A percentile compares a stretch with the other conserved stretches of the same genome.
These are phyloP conservation scores for Trichoderma brevicompactum DNA, from an alignment of 2,329 filamentous ascomycete species.

Conservation along the genomic window DNA sequence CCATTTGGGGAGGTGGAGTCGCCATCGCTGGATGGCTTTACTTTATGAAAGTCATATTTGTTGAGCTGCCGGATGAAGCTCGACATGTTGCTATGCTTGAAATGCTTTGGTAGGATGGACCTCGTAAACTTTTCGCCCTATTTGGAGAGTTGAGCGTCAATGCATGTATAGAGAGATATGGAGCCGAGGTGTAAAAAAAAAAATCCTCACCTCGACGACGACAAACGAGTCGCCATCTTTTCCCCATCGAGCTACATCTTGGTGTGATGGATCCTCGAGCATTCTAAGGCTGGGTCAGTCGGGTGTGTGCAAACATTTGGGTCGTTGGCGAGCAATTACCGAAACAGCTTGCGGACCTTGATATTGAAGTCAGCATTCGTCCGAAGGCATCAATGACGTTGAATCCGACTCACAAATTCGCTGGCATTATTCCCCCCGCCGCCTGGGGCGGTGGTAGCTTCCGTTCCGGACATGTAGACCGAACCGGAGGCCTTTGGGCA, in stretches of 20 bases:
- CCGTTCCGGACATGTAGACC: conserved; percentile 42
- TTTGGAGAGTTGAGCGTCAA: conserved; percentile 20
- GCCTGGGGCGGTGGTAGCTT: conserved; percentile 44
- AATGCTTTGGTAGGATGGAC: conserved; percentile 94
- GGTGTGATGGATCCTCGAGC: conserved; percentile 93
- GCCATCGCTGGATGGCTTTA: conserved; percentile 59
- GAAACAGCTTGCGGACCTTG: conserved; percentile 97
- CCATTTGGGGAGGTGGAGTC: conserved; percentile 42
- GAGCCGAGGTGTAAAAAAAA: neutral
- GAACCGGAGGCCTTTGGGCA: neutral
- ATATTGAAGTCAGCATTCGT: conserved; percentile 16
- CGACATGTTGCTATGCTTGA: conserved; percentile 98
- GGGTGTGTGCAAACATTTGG: neutral
- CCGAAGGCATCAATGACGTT: neutral
- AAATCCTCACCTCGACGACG: conserved; percentile 78
- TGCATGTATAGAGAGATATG: conserved; percentile 12
- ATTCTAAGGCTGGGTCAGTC: conserved; percentile 54
- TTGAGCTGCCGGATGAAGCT: conserved; percentile 95
- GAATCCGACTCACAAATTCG: conserved; percentile 77
- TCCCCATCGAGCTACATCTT: conserved; percentile 92
- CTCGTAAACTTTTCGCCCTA: conserved; percentile 99
- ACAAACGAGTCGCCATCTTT: conserved; percentile 95
- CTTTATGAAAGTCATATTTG: conserved; percentile 99
- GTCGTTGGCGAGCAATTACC: conserved; percentile 61
- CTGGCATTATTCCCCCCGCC: conserved; percentile 78